phyloP scores from a whole-genome alignment of 1,284 basidiomycete genomes.

The Ustilago esculenta region DNA sequence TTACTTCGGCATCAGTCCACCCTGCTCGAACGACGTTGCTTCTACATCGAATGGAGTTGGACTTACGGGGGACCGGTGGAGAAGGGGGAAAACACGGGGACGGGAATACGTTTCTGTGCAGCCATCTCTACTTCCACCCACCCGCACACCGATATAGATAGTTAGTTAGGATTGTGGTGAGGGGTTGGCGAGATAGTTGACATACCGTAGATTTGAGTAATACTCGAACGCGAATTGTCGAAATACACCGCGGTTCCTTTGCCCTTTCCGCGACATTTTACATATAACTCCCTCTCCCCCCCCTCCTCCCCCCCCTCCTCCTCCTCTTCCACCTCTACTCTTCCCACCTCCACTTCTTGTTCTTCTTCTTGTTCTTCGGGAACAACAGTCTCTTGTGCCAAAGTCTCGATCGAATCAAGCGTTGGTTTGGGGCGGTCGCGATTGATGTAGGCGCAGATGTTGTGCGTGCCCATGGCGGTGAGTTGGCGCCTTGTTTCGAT shows the following conservation, averaged over 20 bases:
- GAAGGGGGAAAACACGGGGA: slow-evolving; percentile 12
- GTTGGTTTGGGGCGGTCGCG: no score
- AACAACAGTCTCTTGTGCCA: no score
- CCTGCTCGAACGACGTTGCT: no score
- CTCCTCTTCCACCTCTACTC: no score
- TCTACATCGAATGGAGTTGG: neutral
- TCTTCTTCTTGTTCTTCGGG: no score
- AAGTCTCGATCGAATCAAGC: no score
- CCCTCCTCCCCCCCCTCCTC: neutral
- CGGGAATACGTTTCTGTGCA: neutral
- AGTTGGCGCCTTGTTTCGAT: no score
- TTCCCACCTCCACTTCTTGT: no score
- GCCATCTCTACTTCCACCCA: slow-evolving; percentile 26
- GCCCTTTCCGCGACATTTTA: slow-evolving; percentile 31
- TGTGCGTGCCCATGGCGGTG: no score
- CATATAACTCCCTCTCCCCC: slow-evolving; percentile 18
- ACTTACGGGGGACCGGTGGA: slow-evolving; percentile 17
- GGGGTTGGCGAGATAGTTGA: neutral
- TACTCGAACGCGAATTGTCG: neutral
- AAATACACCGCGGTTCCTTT: slow-evolving; percentile 21
- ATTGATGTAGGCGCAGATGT: no score
- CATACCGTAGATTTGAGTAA: slow-evolving; percentile 35
- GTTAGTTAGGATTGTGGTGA: neutral
- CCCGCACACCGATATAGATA: no score
- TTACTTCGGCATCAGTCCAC: no score